phyloP scores from a whole-genome alignment of 495 filamentous ascomycete species.

The Lophiostoma macrostomum region DNA sequence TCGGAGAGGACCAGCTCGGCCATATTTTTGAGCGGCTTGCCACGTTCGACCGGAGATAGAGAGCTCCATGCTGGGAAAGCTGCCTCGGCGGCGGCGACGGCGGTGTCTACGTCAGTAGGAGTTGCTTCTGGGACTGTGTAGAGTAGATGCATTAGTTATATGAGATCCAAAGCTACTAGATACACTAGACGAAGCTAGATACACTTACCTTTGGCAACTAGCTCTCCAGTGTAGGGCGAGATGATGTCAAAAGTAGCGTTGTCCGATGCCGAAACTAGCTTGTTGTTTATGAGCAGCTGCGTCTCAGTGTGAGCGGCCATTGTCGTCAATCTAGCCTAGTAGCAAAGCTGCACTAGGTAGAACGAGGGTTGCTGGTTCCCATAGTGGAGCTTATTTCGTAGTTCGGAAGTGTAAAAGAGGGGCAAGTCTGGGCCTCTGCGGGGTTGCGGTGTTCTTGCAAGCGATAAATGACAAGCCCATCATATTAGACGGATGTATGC shows the following conservation, averaged over 20 bases:
- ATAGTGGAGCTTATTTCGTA: too few relatives aligned
- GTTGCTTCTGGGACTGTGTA: constrained; percentile 17
- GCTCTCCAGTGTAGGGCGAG: constrained; percentile 47
- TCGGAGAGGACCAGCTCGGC: constrained; percentile 5
- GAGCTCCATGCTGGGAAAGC: constrained; percentile 19
- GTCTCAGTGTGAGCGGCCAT: constrained; percentile 37
- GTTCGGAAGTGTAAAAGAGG: too few relatives aligned
- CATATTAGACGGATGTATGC: too few relatives aligned
- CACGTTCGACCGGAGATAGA: constrained; percentile 14
- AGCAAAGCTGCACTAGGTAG: too few relatives aligned
- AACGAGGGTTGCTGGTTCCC: too few relatives aligned
- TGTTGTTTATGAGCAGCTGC: constrained; percentile 50
- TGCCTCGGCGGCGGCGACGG: constrained; percentile 9
- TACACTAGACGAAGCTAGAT: too few relatives aligned
- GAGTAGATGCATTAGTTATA: not conserved
- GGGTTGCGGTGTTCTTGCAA: too few relatives aligned
- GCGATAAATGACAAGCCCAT: too few relatives aligned
- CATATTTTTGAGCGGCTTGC: constrained; percentile 15
- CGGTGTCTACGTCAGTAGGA: constrained; percentile 9
- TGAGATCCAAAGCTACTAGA: too few relatives aligned
- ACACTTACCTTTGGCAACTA: constrained; percentile 37
- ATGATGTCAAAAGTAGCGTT: constrained; percentile 45
- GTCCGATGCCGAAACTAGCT: constrained; percentile 47
- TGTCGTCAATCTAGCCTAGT: constrained; percentile 1
- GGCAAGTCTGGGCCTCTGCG: too few relatives aligned